Conservation (phyloP, 2,329 filamentous ascomycete genomes). For the Colletotrichum magnum region DNA sequence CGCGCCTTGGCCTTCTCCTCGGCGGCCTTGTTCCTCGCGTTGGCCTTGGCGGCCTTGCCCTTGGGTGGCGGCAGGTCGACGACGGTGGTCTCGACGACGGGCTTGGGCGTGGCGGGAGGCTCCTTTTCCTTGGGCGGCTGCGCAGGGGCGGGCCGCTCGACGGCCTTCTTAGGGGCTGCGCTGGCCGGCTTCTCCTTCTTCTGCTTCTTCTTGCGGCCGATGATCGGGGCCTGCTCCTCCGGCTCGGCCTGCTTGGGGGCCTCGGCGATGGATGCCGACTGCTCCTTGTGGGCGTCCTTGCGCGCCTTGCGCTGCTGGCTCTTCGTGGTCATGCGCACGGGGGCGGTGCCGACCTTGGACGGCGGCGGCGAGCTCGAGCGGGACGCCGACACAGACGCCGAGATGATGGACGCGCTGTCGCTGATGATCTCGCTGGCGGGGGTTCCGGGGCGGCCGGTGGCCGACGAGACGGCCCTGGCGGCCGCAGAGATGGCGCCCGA, state of each 20-base stretch:
- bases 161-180: conserved; percentile 37
- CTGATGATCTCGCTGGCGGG: conserved; percentile 81
- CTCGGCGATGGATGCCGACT: conserved; percentile 68
- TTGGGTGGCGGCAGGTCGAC: conserved; percentile 42
- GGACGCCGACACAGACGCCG: conserved; percentile 76
- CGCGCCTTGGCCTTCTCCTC: conserved; percentile 41
- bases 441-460: conserved; percentile 73
- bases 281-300: conserved; percentile 76
- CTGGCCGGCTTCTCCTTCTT: conserved; percentile 75
- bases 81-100: conserved; percentile 45
- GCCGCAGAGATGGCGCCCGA: conserved; percentile 46
- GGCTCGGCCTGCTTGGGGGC: conserved; percentile 65
- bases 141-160: conserved; percentile 29
- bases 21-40: conserved; percentile 41
- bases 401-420: conserved; percentile 83
- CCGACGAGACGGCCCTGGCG: conserved; percentile 60
- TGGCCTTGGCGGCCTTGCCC: conserved; percentile 43
- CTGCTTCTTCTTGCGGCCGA: conserved; percentile 87
- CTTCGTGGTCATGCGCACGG: conserved; percentile 79
- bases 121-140: conserved; percentile 41
- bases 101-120: conserved; percentile 28
- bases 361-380: conserved; percentile 80
- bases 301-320: conserved; percentile 84
- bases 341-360: conserved; percentile 74
- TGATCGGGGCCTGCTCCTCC: conserved; percentile 77